Base-by-base conservation (phyloP, 2,329 filamentous ascomycete species). In the Fusarium coicis region DNA sequence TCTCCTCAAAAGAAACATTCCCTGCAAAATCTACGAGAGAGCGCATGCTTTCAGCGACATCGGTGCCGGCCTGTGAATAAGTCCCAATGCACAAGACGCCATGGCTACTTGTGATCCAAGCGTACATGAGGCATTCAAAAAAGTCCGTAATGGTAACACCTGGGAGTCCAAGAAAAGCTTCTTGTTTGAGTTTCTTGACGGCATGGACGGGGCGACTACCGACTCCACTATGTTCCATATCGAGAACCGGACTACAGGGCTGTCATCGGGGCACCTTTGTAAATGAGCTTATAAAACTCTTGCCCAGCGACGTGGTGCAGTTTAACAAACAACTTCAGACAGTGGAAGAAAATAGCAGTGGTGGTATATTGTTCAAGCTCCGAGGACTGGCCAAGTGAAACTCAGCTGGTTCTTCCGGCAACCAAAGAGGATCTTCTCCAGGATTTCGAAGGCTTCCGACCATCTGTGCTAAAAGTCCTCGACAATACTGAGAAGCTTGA, bases 331-430 rank as follows among this genome's bases (percentile, higher is more conserved):
- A 44, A 18, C 42, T 44, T 12, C 23, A 44, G 4, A 8, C 10
- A 12, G 11, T 19, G 2, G 23, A 44, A 10, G 1, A 26, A 19
- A 3, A 5, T 4, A 9, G 3, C 7, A 14, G 10, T 44, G 23
- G 42, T 19, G 7, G 43, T 23, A 14, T 46, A 46, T 46, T 46
- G 43, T 10, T 46, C 43, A 26, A 26, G 43, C 18, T 26, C 43
- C 18, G 23, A 26, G 7, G 11, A 26, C 4, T 46, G 43, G 43
- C 43, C 43, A 10, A 46, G 23, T 46, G 23, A 28, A 4, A 28
- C 16, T 5, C 43, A 46, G 23, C 43, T 46, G 4, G 43, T 28
- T 19, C 43, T 46, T 14, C 23, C 18, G 5, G 43, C 18, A 7
- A 46, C 43, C 0, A 46, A 46, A 19, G 18, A 44, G 16, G 43